phyloP scores from a whole-genome alignment of 108 stramenopile species.

The Parmales sp. region DNA sequence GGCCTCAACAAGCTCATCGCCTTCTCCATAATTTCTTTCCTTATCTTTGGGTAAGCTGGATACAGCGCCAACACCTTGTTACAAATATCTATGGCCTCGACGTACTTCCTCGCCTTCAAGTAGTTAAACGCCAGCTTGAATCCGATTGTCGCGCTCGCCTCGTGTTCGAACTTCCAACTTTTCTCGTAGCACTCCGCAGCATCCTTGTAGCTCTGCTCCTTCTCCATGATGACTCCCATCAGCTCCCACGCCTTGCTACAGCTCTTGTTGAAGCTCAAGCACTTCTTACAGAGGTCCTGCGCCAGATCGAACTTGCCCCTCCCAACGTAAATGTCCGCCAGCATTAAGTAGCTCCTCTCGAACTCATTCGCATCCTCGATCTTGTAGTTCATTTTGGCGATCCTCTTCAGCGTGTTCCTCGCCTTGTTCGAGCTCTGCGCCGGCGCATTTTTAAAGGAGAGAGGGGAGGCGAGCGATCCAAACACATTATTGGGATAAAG shows the following conservation, averaged over 20 bases:
- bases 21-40: slow-evolving; percentile 38
- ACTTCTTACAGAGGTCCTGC: slow-evolving; percentile 42
- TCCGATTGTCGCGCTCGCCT: slow-evolving; percentile 43
- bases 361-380: slow-evolving; percentile 43
- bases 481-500: no score
- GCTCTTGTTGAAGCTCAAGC: slow-evolving; percentile 41
- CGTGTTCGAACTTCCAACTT: slow-evolving; percentile 45
- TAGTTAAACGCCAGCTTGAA: slow-evolving; percentile 59
- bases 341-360: slow-evolving; percentile 43
- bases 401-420: slow-evolving; percentile 48
- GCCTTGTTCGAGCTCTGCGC: no score
- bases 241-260: slow-evolving; percentile 49
- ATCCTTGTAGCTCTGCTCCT: slow-evolving; percentile 44
- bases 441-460: no score
- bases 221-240: slow-evolving; percentile 49
- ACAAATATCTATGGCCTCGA: slow-evolving; percentile 52
- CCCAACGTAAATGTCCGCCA: slow-evolving; percentile 53
- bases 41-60: slow-evolving; percentile 51
- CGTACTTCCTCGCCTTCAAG: slow-evolving; percentile 39
- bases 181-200: slow-evolving; percentile 49
- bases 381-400: slow-evolving; percentile 43
- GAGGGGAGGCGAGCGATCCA: no score
- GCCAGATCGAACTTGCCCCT: slow-evolving; percentile 44
- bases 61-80: slow-evolving; percentile 47
- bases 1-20: slow-evolving; percentile 33